Percentiles rank a stretch among this genome's conserved stretches.
Conservation (phyloP, 306 rosid genomes). For the Hippophae gyantsensis region DNA sequence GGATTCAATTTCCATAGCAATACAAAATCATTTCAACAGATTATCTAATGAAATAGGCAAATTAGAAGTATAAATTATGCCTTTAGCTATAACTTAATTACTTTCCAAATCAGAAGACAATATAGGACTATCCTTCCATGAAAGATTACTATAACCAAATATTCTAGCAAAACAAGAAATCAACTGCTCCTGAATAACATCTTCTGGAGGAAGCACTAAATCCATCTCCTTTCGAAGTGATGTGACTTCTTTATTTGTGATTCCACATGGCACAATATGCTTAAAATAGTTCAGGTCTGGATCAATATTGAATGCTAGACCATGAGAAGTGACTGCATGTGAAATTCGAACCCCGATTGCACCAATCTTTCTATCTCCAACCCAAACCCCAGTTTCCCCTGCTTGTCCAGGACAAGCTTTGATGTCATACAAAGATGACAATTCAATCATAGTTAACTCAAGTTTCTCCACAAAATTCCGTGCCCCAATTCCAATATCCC, state of each 20-base stretch:
- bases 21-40: slow-evolving; percentile 1
- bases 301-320: slow-evolving; percentile 82
- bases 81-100: slow-evolving; percentile 20
- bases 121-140: slow-evolving; percentile 44
- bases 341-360: slow-evolving; percentile 81
- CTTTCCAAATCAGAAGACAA: slow-evolving; percentile 19
- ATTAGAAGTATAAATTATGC: slow-evolving; percentile 3
- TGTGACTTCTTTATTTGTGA: slow-evolving; percentile 65
- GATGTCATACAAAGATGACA: slow-evolving; percentile 60
- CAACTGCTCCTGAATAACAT: slow-evolving; percentile 53
- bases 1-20: slow-evolving; percentile 1
- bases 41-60: background rate
- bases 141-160: slow-evolving; percentile 48
- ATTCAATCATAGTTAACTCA: slow-evolving; percentile 68
- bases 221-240: slow-evolving; percentile 66
- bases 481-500: slow-evolving; percentile 61
- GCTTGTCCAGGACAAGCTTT: slow-evolving; percentile 52
- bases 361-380: slow-evolving; percentile 81
- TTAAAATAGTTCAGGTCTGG: slow-evolving; percentile 67
- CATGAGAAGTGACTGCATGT: slow-evolving; percentile 70
- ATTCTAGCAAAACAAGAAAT: slow-evolving; percentile 63
- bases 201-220: slow-evolving; percentile 47
- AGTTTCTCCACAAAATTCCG: slow-evolving; percentile 67
- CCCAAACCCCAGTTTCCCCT: slow-evolving; percentile 85
- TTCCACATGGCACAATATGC: slow-evolving; percentile 90